Percentiles rank a stretch among this genome's conserved stretches.
phyloP scores from a whole-genome alignment of 768 basidiomycete genomes.

The Sporobolomyces pararoseus region DNA sequence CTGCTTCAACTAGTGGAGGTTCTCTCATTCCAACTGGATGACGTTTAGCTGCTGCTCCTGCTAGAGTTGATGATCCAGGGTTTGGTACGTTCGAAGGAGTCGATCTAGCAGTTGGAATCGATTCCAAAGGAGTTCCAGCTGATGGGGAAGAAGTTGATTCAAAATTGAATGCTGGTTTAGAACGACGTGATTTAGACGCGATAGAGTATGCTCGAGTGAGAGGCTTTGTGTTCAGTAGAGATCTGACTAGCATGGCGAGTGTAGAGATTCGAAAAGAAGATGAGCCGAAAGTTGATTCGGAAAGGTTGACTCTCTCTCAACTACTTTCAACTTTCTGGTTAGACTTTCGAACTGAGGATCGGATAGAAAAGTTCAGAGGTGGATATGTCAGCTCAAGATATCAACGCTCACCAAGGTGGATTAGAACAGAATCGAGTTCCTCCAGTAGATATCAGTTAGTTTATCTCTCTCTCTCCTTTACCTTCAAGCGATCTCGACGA shows the following conservation, averaged over 20 bases:
- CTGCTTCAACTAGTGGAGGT: slow-evolving; percentile 18
- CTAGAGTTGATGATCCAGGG: neutral
- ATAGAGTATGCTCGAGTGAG: slow-evolving; percentile 1
- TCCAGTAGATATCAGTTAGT: slow-evolving; percentile 24
- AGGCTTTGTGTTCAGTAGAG: too few species aligned
- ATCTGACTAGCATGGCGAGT: too few species aligned
- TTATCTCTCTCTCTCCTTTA: neutral
- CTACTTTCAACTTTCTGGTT: too few species aligned
- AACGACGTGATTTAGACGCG: neutral
- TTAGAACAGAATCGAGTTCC: neutral
- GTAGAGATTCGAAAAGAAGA: too few species aligned
- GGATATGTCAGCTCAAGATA: slow-evolving; percentile 6
- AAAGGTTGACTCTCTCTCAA: too few species aligned
- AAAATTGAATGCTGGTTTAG: neutral
- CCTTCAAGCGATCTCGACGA: neutral
- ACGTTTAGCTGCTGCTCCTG: neutral
- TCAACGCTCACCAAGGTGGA: slow-evolving; percentile 3
- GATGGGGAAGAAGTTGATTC: neutral
- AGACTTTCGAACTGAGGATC: too few species aligned
- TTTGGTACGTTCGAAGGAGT: neutral
- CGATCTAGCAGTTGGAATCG: neutral
- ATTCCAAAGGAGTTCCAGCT: neutral
- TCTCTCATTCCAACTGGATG: neutral
- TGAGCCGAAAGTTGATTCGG: too few species aligned
- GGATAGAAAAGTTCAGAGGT: neutral